A percentile compares a stretch with the other conserved stretches of the same genome.
Conservation (phyloP, 306 rosid genomes). For the Acacia confusa region DNA sequence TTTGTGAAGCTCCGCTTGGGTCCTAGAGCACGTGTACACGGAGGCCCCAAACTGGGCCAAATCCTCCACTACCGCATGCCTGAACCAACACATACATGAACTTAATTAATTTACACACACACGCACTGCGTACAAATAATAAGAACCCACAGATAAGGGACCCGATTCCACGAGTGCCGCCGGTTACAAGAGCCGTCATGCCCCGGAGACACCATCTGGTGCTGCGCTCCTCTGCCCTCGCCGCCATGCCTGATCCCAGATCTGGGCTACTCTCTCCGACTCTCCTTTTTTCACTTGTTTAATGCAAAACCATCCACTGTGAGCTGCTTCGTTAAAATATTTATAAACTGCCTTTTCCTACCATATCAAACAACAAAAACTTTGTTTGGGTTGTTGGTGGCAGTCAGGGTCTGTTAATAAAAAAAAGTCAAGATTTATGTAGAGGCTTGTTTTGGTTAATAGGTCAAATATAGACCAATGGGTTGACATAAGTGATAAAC, state of each 20-base stretch:
- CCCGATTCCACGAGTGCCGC: background rate
- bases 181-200: background rate
- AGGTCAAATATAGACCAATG: too few relatives aligned
- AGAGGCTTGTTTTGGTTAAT: too few relatives aligned
- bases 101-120: too few relatives aligned
- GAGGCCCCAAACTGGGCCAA: constrained; percentile 75
- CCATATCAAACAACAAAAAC: too few relatives aligned
- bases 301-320: background rate
- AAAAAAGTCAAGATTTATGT: too few relatives aligned
- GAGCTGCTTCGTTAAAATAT: too few relatives aligned
- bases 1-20: constrained; percentile 55
- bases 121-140: too few relatives aligned
- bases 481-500: too few relatives aligned
- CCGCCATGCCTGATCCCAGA: background rate
- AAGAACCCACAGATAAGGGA: too few relatives aligned
- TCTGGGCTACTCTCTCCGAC: background rate
- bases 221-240: background rate
- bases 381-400: too few relatives aligned
- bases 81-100: constrained; percentile 8
- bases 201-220: background rate
- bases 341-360: too few relatives aligned
- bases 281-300: background rate
- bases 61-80: constrained; percentile 83
- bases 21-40: constrained; percentile 82
- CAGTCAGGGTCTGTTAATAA: too few relatives aligned